A percentile compares a stretch with the other conserved stretches of the same genome.
Conservation (phyloP, 306 rosid species). For the Arachis stenosperma region DNA sequence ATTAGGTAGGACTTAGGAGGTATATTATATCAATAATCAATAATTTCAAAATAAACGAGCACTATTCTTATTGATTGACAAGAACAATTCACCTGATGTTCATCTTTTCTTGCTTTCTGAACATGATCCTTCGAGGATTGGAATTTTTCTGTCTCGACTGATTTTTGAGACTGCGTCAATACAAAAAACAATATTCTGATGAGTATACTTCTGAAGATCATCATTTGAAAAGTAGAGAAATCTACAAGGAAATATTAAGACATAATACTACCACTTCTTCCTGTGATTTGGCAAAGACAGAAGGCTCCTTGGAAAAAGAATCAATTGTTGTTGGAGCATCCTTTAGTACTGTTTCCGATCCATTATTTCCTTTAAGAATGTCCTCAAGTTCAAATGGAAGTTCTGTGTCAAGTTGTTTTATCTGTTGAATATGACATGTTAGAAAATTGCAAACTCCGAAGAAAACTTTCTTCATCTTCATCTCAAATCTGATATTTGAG, state of each 20-base stretch:
- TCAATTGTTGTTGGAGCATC: slow-evolving; percentile 19
- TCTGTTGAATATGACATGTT: slow-evolving; percentile 54
- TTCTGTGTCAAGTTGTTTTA: slow-evolving; percentile 61
- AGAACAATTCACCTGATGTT: slow-evolving; percentile 54
- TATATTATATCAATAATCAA: slow-evolving; percentile 4
- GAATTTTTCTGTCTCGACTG: slow-evolving; percentile 40
- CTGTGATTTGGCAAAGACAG: slow-evolving; percentile 28
- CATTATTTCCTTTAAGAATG: slow-evolving; percentile 49
- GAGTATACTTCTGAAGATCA: slow-evolving; percentile 24
- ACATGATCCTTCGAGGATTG: slow-evolving; percentile 50
- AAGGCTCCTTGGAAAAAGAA: slow-evolving; percentile 27
- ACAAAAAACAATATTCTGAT: not conserved
- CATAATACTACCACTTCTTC: slow-evolving; percentile 44
- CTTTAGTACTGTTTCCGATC: slow-evolving; percentile 41
- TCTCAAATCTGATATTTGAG: slow-evolving; percentile 22
- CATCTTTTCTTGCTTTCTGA: slow-evolving; percentile 51
- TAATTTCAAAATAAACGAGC: slow-evolving; percentile 6
- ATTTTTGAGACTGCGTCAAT: slow-evolving; percentile 41
- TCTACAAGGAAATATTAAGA: slow-evolving; percentile 29
- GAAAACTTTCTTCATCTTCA: slow-evolving; percentile 21
- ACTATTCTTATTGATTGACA: slow-evolving; percentile 23
- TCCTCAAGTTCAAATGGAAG: slow-evolving; percentile 63
- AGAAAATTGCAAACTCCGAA: slow-evolving; percentile 41
- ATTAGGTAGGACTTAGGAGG: not conserved
- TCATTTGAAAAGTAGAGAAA: slow-evolving; percentile 16